These are phyloP conservation scores for Saccharomycopsis sp. DNA, from an alignment of 805 yeast genomes.

Conservation along the genomic window DNA sequence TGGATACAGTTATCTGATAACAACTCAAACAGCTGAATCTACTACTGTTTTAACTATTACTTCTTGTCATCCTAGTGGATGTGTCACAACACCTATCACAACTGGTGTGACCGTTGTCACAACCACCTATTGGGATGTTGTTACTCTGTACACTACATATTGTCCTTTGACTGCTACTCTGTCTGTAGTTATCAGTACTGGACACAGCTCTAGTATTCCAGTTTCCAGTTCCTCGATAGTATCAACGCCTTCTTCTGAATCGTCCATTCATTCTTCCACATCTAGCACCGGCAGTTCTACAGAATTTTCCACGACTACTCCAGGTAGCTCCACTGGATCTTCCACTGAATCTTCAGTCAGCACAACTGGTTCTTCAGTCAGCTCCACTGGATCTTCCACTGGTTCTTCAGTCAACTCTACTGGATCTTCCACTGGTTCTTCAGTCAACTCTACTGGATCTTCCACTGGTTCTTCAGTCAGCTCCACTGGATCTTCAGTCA, in stretches of 20 bases:
- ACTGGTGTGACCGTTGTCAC: conserved; percentile 26
- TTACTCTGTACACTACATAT: conserved; percentile 25
- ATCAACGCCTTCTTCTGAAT: too few relatives aligned
- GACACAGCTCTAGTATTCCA: background rate
- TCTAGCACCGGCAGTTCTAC: too few relatives aligned
- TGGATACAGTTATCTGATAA: background rate
- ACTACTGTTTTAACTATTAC: conserved; percentile 25
- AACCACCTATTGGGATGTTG: conserved; percentile 21
- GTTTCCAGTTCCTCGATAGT: background rate
- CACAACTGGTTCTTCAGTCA: background rate
- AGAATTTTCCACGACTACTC: too few relatives aligned
- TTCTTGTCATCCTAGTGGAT: conserved; percentile 16
- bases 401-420: background rate
- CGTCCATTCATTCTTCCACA: too few relatives aligned
- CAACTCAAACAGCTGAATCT: background rate
- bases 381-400: background rate
- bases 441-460: background rate
- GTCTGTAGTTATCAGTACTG: background rate
- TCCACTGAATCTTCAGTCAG: background rate
- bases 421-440: background rate
- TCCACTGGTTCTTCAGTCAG: background rate
- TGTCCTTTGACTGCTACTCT: conserved; percentile 24
- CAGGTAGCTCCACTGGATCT: background rate
- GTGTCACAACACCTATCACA: conserved; percentile 22
- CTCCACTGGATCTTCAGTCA: background rate